Conservation (phyloP, 31 red algal genomes). For the Asparagopsis taxiformis region DNA sequence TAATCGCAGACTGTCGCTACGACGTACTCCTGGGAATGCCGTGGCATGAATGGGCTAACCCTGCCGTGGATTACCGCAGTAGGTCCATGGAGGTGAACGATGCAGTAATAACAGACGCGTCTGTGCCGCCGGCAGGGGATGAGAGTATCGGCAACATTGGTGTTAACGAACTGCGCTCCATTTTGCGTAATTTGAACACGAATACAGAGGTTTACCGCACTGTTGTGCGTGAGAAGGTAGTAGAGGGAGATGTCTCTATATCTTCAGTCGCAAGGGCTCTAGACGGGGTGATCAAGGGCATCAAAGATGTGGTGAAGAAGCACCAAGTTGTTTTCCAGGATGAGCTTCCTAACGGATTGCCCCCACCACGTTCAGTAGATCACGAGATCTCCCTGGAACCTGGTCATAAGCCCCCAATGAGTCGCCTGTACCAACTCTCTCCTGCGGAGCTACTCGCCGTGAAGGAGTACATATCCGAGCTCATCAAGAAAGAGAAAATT, state of each 20-base stretch:
- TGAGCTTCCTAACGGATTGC: not conserved
- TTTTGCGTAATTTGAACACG: not conserved
- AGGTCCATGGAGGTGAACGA: not conserved
- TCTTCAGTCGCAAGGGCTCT: not conserved
- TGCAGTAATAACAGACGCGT: too few relatives aligned
- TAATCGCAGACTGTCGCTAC: not conserved
- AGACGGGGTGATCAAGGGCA: too few relatives aligned
- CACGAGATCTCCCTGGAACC: not conserved
- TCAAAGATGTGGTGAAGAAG: too few relatives aligned
- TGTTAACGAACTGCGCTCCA: not conserved
- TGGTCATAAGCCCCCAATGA: not conserved
- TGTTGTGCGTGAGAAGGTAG: not conserved
- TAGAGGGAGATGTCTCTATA: not conserved
- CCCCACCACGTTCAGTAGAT: not conserved
- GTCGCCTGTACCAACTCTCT: not conserved
- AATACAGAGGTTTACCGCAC: not conserved
- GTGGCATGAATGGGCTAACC: not conserved
- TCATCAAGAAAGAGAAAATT: not conserved
- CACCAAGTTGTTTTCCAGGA: not conserved
- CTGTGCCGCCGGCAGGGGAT: not conserved
- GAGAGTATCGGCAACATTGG: not conserved
- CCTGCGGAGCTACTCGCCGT: not conserved
- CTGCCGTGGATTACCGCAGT: not conserved
- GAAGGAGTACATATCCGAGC: not conserved
- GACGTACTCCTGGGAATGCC: not conserved